phyloP scores from a whole-genome alignment of 2,329 filamentous ascomycete genomes.

The Cytospora piceicola region DNA sequence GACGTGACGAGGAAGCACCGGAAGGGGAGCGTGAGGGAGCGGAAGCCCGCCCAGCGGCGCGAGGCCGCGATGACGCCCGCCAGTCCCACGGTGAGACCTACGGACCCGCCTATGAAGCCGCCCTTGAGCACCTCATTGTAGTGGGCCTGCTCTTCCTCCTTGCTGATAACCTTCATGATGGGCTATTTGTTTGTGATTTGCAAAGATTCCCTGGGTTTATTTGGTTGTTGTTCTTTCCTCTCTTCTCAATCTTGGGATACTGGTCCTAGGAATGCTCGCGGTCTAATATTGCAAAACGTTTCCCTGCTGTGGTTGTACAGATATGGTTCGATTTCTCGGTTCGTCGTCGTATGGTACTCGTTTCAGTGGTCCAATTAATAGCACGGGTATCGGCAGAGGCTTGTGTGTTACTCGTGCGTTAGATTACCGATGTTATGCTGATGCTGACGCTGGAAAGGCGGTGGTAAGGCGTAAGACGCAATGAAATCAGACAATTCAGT shows the following conservation, averaged over 20 bases:
- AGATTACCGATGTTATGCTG: background rate
- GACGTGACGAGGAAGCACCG: slow-evolving; percentile 88
- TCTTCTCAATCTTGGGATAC: background rate
- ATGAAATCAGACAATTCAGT: background rate
- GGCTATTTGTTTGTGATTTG: slow-evolving; percentile 36
- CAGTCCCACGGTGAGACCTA: slow-evolving; percentile 70
- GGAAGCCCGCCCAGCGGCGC: slow-evolving; percentile 74
- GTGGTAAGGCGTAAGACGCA: background rate
- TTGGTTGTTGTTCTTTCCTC: background rate
- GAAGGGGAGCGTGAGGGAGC: slow-evolving; percentile 83
- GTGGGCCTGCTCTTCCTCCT: slow-evolving; percentile 88
- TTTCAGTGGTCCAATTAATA: background rate
- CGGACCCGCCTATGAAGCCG: slow-evolving; percentile 71
- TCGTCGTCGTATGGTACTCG: slow-evolving; percentile 1
- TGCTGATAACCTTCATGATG: slow-evolving; percentile 90
- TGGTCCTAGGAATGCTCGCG: background rate
- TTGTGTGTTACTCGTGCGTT: background rate
- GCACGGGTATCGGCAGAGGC: slow-evolving; percentile 1
- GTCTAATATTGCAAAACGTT: background rate
- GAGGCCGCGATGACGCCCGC: slow-evolving; percentile 70
- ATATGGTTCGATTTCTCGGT: background rate
- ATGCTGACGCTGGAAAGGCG: too few relatives aligned
- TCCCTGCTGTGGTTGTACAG: background rate
- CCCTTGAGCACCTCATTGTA: slow-evolving; percentile 81
- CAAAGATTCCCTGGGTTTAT: slow-evolving; percentile 4